phyloP scores from a whole-genome alignment of 2,329 filamentous ascomycete species.

The Plenodomus tracheiphilus region DNA sequence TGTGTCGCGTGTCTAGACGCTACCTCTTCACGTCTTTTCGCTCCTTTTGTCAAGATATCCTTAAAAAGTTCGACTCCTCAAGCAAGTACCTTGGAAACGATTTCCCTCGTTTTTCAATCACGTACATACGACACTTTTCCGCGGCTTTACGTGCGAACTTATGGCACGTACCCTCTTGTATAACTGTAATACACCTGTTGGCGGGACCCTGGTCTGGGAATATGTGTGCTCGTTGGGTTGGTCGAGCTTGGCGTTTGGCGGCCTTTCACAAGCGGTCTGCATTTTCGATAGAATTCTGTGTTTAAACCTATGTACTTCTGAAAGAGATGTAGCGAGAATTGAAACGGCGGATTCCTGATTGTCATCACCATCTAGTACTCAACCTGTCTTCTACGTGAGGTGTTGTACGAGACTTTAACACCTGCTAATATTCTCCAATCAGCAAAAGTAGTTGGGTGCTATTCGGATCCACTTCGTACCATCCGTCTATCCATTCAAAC shows the following conservation, averaged over 20 bases:
- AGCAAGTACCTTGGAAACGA: neutral
- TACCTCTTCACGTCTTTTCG: neutral
- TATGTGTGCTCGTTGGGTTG: slow-evolving; percentile 3
- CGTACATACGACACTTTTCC: neutral
- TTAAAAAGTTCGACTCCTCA: slow-evolving; percentile 5
- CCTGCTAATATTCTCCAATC: no score
- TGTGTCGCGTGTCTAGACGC: slow-evolving; percentile 69
- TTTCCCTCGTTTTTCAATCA: neutral
- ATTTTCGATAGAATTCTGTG: neutral
- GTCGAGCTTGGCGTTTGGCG: slow-evolving; percentile 13
- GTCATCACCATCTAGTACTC: no score
- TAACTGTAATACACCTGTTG: slow-evolving; percentile 1
- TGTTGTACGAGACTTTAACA: no score
- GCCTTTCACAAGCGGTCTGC: neutral
- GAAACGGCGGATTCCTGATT: neutral
- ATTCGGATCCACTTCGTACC: no score
- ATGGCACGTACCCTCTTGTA: slow-evolving; percentile 3
- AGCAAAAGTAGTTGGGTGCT: no score
- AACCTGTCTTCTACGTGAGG: no score
- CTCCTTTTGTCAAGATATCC: neutral
- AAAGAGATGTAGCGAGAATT: neutral
- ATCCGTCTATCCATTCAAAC: no score
- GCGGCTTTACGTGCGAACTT: slow-evolving; percentile 5
- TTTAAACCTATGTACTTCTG: neutral
- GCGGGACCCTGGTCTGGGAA: slow-evolving; percentile 3